Evolutionary conservation across 768 basidiomycete genomes (phyloP).

Genomic region (Rhizopogon vulgaris): DNA sequence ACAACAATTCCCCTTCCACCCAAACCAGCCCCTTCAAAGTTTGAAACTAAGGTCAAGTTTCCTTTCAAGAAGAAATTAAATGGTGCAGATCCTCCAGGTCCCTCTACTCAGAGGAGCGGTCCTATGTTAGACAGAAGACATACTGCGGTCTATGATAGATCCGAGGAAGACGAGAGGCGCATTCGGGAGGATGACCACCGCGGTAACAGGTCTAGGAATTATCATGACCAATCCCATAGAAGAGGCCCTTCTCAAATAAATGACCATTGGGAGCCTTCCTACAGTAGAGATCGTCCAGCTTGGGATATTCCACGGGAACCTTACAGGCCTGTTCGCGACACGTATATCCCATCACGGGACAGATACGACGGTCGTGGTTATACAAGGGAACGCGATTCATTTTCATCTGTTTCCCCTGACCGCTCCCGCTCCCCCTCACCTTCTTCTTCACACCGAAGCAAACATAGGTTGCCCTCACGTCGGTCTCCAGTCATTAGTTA

Average conservation of each 20-base stretch:
- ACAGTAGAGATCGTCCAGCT: constrained; percentile 13
- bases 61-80: constrained; percentile 59
- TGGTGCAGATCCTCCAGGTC: constrained; percentile 26
- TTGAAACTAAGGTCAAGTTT: constrained; percentile 52
- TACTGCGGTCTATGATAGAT: constrained; percentile 30
- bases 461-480: constrained; percentile 29
- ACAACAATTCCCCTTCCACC: constrained; percentile 21
- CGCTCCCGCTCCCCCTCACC: constrained; percentile 36
- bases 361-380: constrained; percentile 18
- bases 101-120: constrained; percentile 18
- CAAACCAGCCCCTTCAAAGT: constrained; percentile 31
- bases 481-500: constrained; percentile 30
- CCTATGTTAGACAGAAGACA: constrained; percentile 10
- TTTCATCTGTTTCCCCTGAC: constrained; percentile 22
- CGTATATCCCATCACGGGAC: constrained; percentile 16
- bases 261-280: constrained; percentile 21
- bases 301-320: constrained; percentile 20
- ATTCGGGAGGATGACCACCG: constrained; percentile 32
- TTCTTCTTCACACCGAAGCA: constrained; percentile 25
- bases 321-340: constrained; percentile 13
- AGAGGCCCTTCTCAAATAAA: neutral
- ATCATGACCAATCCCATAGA: constrained; percentile 7
- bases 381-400: constrained; percentile 18
- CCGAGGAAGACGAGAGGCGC: constrained; percentile 40
- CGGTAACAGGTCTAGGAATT: constrained; percentile 15